phyloP scores from a whole-genome alignment of 441 rosid genomes.

The Hypseocharis bilobata region DNA sequence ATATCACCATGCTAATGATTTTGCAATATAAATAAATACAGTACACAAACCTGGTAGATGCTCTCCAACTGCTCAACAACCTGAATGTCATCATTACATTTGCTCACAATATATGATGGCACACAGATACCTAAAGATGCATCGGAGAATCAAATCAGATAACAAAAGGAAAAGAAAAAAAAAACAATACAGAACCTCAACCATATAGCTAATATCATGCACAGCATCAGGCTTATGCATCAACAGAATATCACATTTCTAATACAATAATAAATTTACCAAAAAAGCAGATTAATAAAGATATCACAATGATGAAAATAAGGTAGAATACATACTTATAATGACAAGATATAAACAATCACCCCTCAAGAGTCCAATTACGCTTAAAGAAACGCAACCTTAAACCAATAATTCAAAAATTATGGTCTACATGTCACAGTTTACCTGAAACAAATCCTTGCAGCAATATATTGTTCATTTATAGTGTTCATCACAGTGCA shows the following conservation, averaged over 20 bases:
- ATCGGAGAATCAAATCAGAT: not conserved
- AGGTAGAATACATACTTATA: no score
- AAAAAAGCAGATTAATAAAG: no score
- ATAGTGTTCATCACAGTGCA: not conserved
- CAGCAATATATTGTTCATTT: not conserved
- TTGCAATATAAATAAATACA: constrained; percentile 6
- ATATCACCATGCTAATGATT: constrained; percentile 2
- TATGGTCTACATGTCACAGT: no score
- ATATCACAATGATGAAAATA: no score
- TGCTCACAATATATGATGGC: constrained; percentile 51
- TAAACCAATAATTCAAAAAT: no score
- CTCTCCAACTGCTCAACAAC: constrained; percentile 53
- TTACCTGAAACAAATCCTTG: not conserved
- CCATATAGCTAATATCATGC: not conserved
- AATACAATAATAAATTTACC: no score
- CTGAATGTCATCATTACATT: constrained; percentile 31
- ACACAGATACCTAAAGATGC: constrained; percentile 57
- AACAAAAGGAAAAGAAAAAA: not conserved
- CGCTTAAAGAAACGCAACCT: no score
- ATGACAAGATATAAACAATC: no score
- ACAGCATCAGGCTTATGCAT: not conserved
- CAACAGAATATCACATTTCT: no score
- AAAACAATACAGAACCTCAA: not conserved
- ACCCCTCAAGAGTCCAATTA: no score
- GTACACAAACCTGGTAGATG: constrained; percentile 53